Evolutionary conservation across 352 stramenopile genomes (phyloP), one percentile per base, ranked within the genome.

Genomic region (Phytopythium oedochilum): DNA sequence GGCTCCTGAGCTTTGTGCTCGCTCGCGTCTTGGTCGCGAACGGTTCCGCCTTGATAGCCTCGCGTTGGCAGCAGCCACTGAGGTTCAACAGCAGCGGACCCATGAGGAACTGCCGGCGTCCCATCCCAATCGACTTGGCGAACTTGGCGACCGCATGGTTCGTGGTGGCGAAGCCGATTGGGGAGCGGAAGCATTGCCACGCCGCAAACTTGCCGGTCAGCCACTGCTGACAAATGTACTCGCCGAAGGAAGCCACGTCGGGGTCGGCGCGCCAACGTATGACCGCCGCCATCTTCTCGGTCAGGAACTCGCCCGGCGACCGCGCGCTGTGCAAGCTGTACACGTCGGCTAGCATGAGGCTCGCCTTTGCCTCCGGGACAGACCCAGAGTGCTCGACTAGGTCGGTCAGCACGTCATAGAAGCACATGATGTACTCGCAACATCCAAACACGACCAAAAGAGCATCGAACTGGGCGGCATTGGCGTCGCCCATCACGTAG

Each of bases 161-260:
- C 10, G 48, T 54, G 3, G 43, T 50, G 15, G 43, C 31, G 23
- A 20, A 50, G 3, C 43, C 43, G n/a, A 50, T 23, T 5, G 43
- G 43, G 2, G 43, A 35, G 43, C 23, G 18, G 22, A 50, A 50
- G 23, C 43, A 50, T 23, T 50, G 43, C 43, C 43, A 50, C 18
- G 14, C 20, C 8, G 5, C 23, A 22, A 17, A 50, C 10, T 2
- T 8, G 17, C 43, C 22, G 23, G 1, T 35, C 6, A 50, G 43
- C 43, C 43, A 50, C 22, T 23, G 43, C 17, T n/a, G 12, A 7
- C 12, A 50, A 17, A 50, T 20, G 8, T 50, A 50, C 18, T 32
- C 14, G 11, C n/a, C 43, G 5, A 50, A 23, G 5, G n/a, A 20
- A 4, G 18, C 8, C 5, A 29, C 5, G 5, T 50, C 43, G 6